These are phyloP conservation scores for Pascua sp. DNA, from an alignment of 1,284 basidiomycete species.

Conservation along the genomic window DNA sequence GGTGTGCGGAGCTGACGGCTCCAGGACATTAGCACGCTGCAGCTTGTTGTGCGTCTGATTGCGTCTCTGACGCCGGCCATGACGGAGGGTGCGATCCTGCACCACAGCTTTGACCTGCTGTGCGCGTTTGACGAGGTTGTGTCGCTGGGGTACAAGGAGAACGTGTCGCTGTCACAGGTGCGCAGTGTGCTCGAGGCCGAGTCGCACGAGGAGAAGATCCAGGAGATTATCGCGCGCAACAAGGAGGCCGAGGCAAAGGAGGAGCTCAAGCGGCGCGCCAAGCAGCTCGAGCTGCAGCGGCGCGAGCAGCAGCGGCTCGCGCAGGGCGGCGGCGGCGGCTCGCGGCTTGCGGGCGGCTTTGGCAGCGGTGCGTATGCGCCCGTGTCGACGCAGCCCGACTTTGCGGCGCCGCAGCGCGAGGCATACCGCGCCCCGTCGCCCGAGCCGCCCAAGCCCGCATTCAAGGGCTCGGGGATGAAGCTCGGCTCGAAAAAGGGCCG, in stretches of 20 bases:
- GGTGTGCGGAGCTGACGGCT: neutral
- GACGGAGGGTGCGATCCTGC: conserved; percentile 82
- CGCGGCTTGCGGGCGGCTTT: conserved; percentile 56
- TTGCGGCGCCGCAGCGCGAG: conserved; percentile 55
- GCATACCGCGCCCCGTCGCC: conserved; percentile 38
- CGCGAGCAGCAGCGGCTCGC: conserved; percentile 82
- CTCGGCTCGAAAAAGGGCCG: conserved; percentile 84
- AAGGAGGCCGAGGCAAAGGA: conserved; percentile 99
- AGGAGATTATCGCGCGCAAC: conserved; percentile 98
- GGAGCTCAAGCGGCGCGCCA: conserved; percentile 95
- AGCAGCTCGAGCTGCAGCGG: conserved; percentile 97
- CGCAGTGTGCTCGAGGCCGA: conserved; percentile 95
- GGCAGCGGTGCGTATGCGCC: conserved; percentile 63
- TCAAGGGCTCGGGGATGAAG: conserved; percentile 97
- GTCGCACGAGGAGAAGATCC: conserved; percentile 99
- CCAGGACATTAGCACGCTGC: conserved; percentile 94
- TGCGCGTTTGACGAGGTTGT: conserved; percentile 97
- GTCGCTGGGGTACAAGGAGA: conserved; percentile 88
- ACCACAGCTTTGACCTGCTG: conserved; percentile 90
- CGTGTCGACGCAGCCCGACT: conserved; percentile 53
- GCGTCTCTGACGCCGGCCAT: conserved; percentile 78
- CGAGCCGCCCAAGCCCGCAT: conserved; percentile 64
- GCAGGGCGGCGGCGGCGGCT: conserved; percentile 51
- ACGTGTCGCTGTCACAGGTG: conserved; percentile 87
- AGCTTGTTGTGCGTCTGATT: conserved; percentile 88